Conservation (phyloP, 768 basidiomycete species). For the Hypsizygus marmoreus region DNA sequence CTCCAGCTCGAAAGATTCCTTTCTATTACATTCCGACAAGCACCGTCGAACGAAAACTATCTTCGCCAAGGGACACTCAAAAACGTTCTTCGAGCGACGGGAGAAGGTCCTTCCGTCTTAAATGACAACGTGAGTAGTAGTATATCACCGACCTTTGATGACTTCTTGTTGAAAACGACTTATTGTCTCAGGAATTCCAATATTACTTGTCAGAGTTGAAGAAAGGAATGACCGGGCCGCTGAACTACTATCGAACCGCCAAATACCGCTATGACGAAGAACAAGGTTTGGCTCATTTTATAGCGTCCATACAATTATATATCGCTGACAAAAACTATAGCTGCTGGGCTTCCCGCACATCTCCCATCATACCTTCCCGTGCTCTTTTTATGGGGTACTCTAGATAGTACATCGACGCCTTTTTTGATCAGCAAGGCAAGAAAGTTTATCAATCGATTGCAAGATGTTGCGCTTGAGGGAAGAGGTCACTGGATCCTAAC, state of each 20-base stretch:
- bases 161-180: background rate
- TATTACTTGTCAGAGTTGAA: slow-evolving; percentile 50
- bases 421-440: slow-evolving; percentile 41
- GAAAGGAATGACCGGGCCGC: slow-evolving; percentile 64
- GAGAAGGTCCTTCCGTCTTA: slow-evolving; percentile 22
- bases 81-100: slow-evolving; percentile 22
- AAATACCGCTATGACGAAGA: slow-evolving; percentile 70
- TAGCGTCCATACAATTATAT: slow-evolving; percentile 2
- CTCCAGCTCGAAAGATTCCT: slow-evolving; percentile 42
- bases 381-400: slow-evolving; percentile 60
- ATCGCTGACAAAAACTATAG: slow-evolving; percentile 26
- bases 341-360: slow-evolving; percentile 42
- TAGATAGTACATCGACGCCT: slow-evolving; percentile 50
- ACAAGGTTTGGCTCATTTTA: slow-evolving; percentile 30
- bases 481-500: slow-evolving; percentile 73
- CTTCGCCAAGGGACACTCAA: slow-evolving; percentile 26
- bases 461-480: slow-evolving; percentile 54
- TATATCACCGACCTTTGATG: background rate
- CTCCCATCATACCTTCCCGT: slow-evolving; percentile 55
- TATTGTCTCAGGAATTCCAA: slow-evolving; percentile 50
- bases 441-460: slow-evolving; percentile 52
- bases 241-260: slow-evolving; percentile 77
- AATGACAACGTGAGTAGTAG: slow-evolving; percentile 24
- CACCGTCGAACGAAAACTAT: slow-evolving; percentile 19
- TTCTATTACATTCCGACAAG: slow-evolving; percentile 26